A percentile compares a stretch with the other conserved stretches of the same genome.
Evolutionary conservation across 306 rosid genomes (phyloP).

Genomic region (Mucuna pruriens): DNA sequence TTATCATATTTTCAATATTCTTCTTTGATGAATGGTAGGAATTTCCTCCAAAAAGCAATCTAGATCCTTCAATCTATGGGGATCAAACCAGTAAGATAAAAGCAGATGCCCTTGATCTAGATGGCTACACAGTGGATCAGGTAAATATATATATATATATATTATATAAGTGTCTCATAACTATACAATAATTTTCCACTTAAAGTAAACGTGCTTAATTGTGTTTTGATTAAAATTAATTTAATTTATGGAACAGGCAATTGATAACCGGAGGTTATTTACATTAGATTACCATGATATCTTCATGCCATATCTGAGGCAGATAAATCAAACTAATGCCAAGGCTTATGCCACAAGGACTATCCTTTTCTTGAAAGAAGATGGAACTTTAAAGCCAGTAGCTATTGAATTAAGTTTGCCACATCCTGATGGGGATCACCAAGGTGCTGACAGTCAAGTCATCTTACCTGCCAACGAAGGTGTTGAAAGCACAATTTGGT

Average conservation of each 20-base stretch:
- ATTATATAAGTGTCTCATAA: neutral
- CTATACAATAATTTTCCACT: neutral
- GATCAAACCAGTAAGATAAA: constrained; percentile 77
- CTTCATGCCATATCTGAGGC: constrained; percentile 66
- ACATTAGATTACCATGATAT: constrained; percentile 78
- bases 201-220: neutral
- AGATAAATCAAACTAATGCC: constrained; percentile 58
- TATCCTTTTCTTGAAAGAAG: constrained; percentile 57
- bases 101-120: constrained; percentile 48
- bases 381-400: constrained; percentile 75
- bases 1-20: neutral
- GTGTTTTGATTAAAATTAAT: neutral
- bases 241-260: constrained; percentile 56
- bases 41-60: constrained; percentile 80
- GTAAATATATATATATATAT: no score
- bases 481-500: constrained; percentile 68
- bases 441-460: constrained; percentile 60
- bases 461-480: constrained; percentile 61
- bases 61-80: constrained; percentile 59
- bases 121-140: constrained; percentile 65
- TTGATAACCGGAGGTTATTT: constrained; percentile 49
- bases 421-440: constrained; percentile 61
- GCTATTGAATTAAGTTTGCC: constrained; percentile 80
- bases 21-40: constrained; percentile 52
- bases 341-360: constrained; percentile 82